Percentiles rank a stretch among this genome's conserved stretches.
Evolutionary conservation across 371 early-diverging fungal genomes (phyloP).

Genomic region (Mortierella sp.): DNA sequence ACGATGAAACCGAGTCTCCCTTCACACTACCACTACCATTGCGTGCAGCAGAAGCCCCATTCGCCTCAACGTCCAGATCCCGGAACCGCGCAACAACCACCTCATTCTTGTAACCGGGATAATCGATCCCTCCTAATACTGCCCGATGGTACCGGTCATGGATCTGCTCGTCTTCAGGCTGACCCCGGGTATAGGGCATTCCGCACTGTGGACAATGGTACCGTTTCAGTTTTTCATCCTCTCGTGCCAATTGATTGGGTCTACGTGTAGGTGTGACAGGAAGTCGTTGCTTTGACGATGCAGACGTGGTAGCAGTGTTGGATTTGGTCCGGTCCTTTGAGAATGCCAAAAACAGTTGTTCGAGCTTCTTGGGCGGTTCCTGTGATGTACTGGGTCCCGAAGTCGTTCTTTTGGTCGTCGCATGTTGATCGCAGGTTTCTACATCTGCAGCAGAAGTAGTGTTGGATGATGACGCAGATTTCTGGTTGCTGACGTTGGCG

Average conservation of each 20-base stretch:
- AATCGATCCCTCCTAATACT: conserved; percentile 57
- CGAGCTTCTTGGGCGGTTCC: conserved; percentile 39
- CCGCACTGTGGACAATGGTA: conserved; percentile 59
- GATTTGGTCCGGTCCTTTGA: conserved; percentile 41
- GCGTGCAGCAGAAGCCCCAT: neutral
- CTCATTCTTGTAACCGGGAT: conserved; percentile 61
- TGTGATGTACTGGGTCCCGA: no score
- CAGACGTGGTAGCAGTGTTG: neutral
- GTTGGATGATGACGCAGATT: neutral
- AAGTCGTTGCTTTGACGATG: conserved; percentile 6
- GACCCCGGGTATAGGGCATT: conserved; percentile 60
- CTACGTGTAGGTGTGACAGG: neutral
- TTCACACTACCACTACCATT: neutral
- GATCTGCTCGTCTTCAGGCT: conserved; percentile 57
- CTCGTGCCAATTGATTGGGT: conserved; percentile 17
- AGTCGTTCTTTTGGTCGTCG: neutral
- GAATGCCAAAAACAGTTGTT: conserved; percentile 50
- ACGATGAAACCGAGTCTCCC: neutral
- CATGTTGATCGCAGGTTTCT: neutral
- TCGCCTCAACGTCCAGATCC: conserved; percentile 17
- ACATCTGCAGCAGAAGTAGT: neutral
- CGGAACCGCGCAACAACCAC: conserved; percentile 39
- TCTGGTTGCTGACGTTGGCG: neutral
- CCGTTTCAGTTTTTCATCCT: conserved; percentile 27
- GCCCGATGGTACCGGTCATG: conserved; percentile 60